These are phyloP conservation scores for Cordyceps militaris DNA, from an alignment of 2,329 filamentous ascomycete genomes.

Conservation along the genomic window DNA sequence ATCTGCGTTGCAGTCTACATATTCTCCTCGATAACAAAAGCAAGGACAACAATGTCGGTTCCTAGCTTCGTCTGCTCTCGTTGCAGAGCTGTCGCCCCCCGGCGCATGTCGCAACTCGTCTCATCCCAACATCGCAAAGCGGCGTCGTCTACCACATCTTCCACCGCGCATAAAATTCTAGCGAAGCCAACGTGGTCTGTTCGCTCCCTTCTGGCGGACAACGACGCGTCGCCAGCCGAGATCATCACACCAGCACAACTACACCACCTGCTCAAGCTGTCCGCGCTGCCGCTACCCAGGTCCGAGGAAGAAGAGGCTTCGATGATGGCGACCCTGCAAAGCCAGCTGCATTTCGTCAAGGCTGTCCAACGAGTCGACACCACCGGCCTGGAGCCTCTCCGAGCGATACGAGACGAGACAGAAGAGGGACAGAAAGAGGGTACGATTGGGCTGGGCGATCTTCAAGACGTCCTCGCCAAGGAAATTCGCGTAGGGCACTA, in stretches of 20 bases:
- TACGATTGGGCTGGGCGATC: conserved; percentile 50
- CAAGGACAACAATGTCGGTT: not conserved
- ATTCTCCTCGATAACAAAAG: not conserved
- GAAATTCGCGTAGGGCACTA: conserved; percentile 57
- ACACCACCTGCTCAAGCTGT: conserved; percentile 79
- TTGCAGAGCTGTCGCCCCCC: conserved; percentile 25
- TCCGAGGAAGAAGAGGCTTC: conserved; percentile 53
- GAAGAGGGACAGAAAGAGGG: conserved; percentile 50
- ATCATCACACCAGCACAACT: conserved; percentile 61
- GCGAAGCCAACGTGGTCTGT: conserved; percentile 78
- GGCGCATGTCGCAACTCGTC: conserved; percentile 15
- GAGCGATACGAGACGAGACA: conserved; percentile 77
- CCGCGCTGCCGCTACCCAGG: conserved; percentile 70
- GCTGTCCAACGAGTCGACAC: conserved; percentile 78
- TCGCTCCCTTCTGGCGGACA: conserved; percentile 52
- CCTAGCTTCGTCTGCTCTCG: conserved; percentile 20
- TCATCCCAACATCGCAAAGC: conserved; percentile 8
- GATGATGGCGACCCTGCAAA: conserved; percentile 68
- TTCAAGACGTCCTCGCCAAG: conserved; percentile 48
- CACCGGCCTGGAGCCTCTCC: conserved; percentile 62
- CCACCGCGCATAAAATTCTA: conserved; percentile 42
- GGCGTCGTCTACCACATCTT: conserved; percentile 16
- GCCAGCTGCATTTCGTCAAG: conserved; percentile 86
- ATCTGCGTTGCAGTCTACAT: not conserved
- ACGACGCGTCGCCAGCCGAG: conserved; percentile 24